phyloP scores from a whole-genome alignment of 805 yeast genomes.

The Kluyveromyces dobzhanskii region DNA sequence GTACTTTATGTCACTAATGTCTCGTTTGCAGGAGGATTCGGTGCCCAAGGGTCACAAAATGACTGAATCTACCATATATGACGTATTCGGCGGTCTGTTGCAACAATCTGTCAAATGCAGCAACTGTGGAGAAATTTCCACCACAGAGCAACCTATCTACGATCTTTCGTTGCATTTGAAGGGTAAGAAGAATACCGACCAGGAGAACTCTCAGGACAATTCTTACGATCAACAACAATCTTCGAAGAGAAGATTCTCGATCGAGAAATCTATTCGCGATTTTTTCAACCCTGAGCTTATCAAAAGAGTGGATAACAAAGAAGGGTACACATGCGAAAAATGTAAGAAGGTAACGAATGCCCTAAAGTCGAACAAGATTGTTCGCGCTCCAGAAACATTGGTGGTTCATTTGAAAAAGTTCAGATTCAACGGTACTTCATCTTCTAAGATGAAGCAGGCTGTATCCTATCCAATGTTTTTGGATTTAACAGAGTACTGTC shows the following conservation, averaged over 20 bases:
- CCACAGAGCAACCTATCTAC: constrained; percentile 87
- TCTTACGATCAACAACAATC: constrained; percentile 10
- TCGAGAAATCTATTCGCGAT: constrained; percentile 68
- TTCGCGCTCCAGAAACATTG: constrained; percentile 80
- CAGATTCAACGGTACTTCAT: constrained; percentile 71
- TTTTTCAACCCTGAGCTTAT: constrained; percentile 79
- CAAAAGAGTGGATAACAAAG: constrained; percentile 54
- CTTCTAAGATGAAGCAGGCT: constrained; percentile 81
- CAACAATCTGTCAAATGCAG: constrained; percentile 80
- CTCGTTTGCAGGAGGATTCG: constrained; percentile 83
- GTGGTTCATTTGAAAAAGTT: constrained; percentile 85
- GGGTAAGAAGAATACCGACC: constrained; percentile 28
- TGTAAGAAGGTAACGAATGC: constrained; percentile 77
- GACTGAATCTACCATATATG: constrained; percentile 75
- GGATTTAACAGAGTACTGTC: constrained; percentile 59
- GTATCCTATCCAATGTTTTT: constrained; percentile 73
- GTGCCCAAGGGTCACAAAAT: constrained; percentile 86
- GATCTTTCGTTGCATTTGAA: constrained; percentile 80
- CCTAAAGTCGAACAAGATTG: constrained; percentile 61
- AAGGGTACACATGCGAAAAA: constrained; percentile 82
- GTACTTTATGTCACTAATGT: constrained; percentile 85
- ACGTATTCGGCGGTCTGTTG: constrained; percentile 87
- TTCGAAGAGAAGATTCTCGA: constrained; percentile 42
- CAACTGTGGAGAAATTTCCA: constrained; percentile 72
- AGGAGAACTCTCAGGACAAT: background rate